Evolutionary conservation across 2,329 filamentous ascomycete genomes (phyloP), one percentile per base, ranked within the genome.

Genomic region (Calcarisporium arbuscula): DNA sequence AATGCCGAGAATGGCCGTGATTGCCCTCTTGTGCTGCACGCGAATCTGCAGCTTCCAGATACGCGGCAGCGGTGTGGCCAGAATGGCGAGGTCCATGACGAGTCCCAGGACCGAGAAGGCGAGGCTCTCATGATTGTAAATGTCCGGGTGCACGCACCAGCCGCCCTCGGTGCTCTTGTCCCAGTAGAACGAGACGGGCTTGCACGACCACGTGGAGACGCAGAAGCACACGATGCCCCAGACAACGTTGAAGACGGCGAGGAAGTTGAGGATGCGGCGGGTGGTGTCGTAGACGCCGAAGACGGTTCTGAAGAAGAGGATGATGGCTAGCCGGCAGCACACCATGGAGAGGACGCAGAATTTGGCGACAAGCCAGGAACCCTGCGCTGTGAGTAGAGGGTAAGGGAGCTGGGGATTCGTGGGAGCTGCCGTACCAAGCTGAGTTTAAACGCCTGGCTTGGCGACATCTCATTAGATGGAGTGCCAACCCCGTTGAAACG

Each of bases 301-400:
- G 2, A 43, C 34, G 26, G 32, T 35, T 12, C 38, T 34, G 14
- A 43, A 28, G 19, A 43, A 40, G 14, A 43, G 19, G 12, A 43
- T 43, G 20, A 43, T 43, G 26, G 38, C 34, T 9, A 43, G 32
- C 19, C 37, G 34, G 35, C 26, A 35, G 32, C 33, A 35, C 6
- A 36, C 20, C 34, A 40, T 40, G 9, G 37, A 40, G 8, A 30
- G 19, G 4, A 34, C 33, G 27, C 34, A 40, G n/a, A 43, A 40
- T 19, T 43, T 43, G 15, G 29, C 35, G n/a, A 38, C 32, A 10
- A 43, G 38, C 40, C 40, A 43, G 4, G 40, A 40, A 30, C 34
- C 40, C 37, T 39, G 22, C 22, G n/a, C n/a, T 20, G 9, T 26
- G 23, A 11, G 9, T 9, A 25, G 22, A n/a, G 22, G 22, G 22